Percentiles rank a stretch among this genome's conserved stretches.
phyloP scores from a whole-genome alignment of 2,329 filamentous ascomycete genomes.

The Bimuria novae-zelandiae region DNA sequence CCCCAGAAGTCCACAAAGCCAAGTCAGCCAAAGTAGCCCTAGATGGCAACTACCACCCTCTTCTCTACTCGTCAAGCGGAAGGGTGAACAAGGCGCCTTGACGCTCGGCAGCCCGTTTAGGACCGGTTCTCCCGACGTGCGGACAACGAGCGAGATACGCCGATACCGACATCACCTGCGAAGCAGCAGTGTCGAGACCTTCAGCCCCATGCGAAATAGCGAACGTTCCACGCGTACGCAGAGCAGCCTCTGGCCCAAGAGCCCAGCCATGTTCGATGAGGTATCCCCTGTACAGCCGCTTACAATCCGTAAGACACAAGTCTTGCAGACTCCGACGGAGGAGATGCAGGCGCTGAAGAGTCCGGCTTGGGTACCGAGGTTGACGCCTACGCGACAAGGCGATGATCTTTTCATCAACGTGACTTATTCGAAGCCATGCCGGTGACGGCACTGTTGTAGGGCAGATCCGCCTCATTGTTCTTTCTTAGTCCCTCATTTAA shows the following conservation, averaged over 20 bases:
- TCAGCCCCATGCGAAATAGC: constrained; percentile 24
- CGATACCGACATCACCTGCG: constrained; percentile 25
- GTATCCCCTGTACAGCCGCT: constrained; percentile 29
- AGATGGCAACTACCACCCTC: constrained; percentile 18
- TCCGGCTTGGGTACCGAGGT: constrained; percentile 65
- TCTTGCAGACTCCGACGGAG: constrained; percentile 12
- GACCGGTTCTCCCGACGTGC: constrained; percentile 26
- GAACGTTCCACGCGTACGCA: constrained; percentile 29
- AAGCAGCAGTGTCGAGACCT: constrained; percentile 30
- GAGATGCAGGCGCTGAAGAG: constrained; percentile 36
- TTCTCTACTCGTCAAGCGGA: constrained; percentile 45
- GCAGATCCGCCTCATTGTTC: background rate
- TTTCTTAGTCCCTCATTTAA: constrained; percentile 1
- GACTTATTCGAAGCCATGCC: constrained; percentile 24
- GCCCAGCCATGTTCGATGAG: constrained; percentile 35
- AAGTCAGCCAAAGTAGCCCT: constrained; percentile 14
- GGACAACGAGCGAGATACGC: constrained; percentile 9
- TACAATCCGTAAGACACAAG: constrained; percentile 25
- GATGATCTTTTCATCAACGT: constrained; percentile 64
- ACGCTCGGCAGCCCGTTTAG: constrained; percentile 44
- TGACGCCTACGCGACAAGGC: constrained; percentile 70
- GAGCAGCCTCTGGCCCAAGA: constrained; percentile 33
- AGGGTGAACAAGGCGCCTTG: constrained; percentile 40
- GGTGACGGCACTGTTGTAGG: constrained; percentile 9
- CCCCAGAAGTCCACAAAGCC: constrained; percentile 28